Base-by-base conservation (phyloP, 805 yeast species). In the Hanseniaspora osmophila region DNA sequence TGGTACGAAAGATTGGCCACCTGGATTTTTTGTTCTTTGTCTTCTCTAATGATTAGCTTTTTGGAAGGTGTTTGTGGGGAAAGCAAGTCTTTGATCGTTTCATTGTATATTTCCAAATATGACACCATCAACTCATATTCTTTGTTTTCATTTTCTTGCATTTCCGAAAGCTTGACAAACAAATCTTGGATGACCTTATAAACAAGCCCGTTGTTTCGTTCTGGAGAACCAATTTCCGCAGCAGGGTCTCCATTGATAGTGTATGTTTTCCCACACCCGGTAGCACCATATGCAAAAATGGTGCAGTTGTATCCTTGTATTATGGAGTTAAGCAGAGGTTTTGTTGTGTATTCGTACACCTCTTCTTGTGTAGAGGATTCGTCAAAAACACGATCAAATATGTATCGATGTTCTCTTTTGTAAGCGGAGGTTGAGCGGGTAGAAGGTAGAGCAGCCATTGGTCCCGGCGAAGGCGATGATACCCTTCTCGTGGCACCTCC, bases 251-350 rank as follows among this genome's bases (percentile, higher is more conserved):
- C 96, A 58, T 81, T 74, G 30, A 88, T 83, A 0, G 97, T 88
- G 59, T 82, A 86, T 0, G 96, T 88, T 58, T 88, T 88, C n/a
- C 97, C 97, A 61, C 96, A 88, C 0, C 97, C 97, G 0, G 97
- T 88, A 29, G 97, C 94, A 1, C 97, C 97, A 59, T 88, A 88
- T 0, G 97, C 96, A 66, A 88, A 88, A 0, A 88, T 85, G 0
- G 96, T 86, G 6, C 95, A 80, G 59, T 90, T 87, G 62, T 68
- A 84, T 0, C 96, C 97, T 49, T 84, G 92, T 38, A 88, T 60
- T 0, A 86, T 78, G 37, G 80, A 73, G 49, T 79, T 85, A 7
- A 88, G 66, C 42, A 86, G 65, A 0, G 94, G 90, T 43, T 70
- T 66, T 0, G 94, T 76, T 0, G 95, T 84, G 30, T 62, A 60